Conservation (phyloP, 2,329 filamentous ascomycete genomes). For the Colletotrichum sp. region DNA sequence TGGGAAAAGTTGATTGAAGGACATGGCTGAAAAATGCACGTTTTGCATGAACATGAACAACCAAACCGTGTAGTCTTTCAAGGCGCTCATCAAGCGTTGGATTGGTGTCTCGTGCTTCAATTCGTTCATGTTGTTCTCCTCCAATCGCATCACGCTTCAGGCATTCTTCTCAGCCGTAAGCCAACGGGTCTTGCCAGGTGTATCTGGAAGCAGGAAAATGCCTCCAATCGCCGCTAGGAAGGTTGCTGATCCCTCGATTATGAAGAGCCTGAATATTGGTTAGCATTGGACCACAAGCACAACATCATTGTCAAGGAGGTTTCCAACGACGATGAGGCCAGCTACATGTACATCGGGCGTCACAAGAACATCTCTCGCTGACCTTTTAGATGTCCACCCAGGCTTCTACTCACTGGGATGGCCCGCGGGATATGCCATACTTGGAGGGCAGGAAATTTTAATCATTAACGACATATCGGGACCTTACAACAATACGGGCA, state of each 20-base stretch:
- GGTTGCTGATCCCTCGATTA: conserved; percentile 30
- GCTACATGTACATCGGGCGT: too few species aligned
- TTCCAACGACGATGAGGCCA: too few species aligned
- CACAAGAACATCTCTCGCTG: too few species aligned
- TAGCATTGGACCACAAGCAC: neutral
- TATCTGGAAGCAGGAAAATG: conserved; percentile 27
- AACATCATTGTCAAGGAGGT: too few species aligned
- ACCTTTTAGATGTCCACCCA: too few species aligned
- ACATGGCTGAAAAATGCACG: conserved; percentile 47
- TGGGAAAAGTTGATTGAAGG: conserved; percentile 79
- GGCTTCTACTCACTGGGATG: too few species aligned
- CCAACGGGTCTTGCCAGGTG: conserved; percentile 37
- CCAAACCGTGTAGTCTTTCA: conserved; percentile 40
- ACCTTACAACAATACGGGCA: too few species aligned
- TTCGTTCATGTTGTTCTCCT: neutral
- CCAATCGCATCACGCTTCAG: neutral
- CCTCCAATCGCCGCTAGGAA: conserved; percentile 23
- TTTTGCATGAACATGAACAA: conserved; percentile 30
- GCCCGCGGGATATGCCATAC: too few species aligned
- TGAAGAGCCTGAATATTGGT: conserved; percentile 26
- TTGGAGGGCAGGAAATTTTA: too few species aligned
- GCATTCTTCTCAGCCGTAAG: conserved; percentile 32
- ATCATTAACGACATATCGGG: too few species aligned
- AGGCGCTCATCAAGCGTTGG: neutral
- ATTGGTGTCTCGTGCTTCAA: neutral